phyloP scores from a whole-genome alignment of 441 rosid genomes.

The Flueggea neowawraea region DNA sequence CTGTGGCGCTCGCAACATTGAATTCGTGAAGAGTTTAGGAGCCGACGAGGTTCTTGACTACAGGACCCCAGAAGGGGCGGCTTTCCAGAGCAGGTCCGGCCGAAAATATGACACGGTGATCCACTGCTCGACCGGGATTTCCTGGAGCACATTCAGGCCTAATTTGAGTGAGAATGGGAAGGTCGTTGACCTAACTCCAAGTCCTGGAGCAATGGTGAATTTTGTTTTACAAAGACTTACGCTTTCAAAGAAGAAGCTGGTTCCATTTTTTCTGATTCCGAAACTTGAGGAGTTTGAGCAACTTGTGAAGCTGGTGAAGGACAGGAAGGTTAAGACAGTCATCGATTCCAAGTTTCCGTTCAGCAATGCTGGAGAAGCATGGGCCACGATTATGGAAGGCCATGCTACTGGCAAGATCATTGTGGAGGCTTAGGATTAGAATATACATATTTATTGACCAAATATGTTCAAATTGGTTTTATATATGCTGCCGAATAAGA shows the following conservation, averaged over 20 bases:
- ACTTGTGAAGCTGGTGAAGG: slow-evolving; percentile 48
- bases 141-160: slow-evolving; percentile 58
- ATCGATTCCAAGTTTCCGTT: slow-evolving; percentile 59
- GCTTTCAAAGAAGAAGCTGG: slow-evolving; percentile 58
- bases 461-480: too few relatives aligned
- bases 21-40: slow-evolving; percentile 60
- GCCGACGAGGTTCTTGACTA: slow-evolving; percentile 78
- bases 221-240: slow-evolving; percentile 52
- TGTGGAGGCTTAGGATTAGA: slow-evolving; percentile 44
- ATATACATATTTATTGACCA: too few relatives aligned
- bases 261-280: slow-evolving; percentile 41
- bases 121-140: slow-evolving; percentile 56
- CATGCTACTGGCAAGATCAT: slow-evolving; percentile 80
- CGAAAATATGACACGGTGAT: slow-evolving; percentile 64
- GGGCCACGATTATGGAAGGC: slow-evolving; percentile 68
- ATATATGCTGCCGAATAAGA: too few relatives aligned
- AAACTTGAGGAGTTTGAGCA: slow-evolving; percentile 48
- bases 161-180: slow-evolving; percentile 48
- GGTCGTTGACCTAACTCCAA: slow-evolving; percentile 64
- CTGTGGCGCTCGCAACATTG: slow-evolving; percentile 63
- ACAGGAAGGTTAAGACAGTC: slow-evolving; percentile 62
- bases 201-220: slow-evolving; percentile 39
- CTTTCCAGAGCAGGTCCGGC: slow-evolving; percentile 67
- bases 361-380: slow-evolving; percentile 69
- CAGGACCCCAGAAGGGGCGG: slow-evolving; percentile 63